A percentile compares a stretch with the other conserved stretches of the same genome.
phyloP scores from a whole-genome alignment of 129 eudicot genomes.

The Centella asiatica region DNA sequence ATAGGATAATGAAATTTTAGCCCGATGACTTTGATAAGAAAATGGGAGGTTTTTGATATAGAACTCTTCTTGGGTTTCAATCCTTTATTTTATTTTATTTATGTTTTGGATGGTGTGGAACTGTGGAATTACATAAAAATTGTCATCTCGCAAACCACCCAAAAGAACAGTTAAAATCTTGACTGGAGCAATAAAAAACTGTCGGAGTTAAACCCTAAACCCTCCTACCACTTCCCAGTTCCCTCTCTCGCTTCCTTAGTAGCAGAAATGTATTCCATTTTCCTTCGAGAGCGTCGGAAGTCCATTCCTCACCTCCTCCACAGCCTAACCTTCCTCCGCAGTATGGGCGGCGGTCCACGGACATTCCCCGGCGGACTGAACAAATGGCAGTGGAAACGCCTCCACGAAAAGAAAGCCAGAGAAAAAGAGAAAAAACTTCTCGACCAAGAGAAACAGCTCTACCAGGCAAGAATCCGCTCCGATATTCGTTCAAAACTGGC shows the following conservation, averaged over 20 bases:
- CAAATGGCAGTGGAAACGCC: conserved; percentile 98
- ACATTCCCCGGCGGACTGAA: conserved; percentile 91
- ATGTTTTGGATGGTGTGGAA: too few relatives aligned
- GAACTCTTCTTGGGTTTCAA: too few relatives aligned
- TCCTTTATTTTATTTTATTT: too few relatives aligned
- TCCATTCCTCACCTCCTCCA: conserved; percentile 14
- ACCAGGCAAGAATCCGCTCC: conserved; percentile 80
- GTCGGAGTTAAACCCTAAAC: conserved; percentile 33
- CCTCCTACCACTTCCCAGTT: conserved; percentile 10
- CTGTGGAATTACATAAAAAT: too few relatives aligned
- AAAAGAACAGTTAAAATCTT: too few relatives aligned
- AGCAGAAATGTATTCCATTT: conserved; percentile 24
- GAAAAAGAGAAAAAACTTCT: conserved; percentile 82
- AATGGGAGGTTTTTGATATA: too few relatives aligned
- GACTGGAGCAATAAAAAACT: too few relatives aligned
- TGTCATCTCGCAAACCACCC: too few relatives aligned
- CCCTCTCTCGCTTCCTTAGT: neutral
- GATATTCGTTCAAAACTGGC: conserved; percentile 61
- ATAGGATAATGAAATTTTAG: too few relatives aligned
- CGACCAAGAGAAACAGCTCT: conserved; percentile 75
- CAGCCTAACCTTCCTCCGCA: conserved; percentile 48
- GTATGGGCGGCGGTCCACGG: conserved; percentile 95
- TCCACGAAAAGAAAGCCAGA: conserved; percentile 88
- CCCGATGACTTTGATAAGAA: too few relatives aligned
- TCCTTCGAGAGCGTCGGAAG: conserved; percentile 26